These are phyloP conservation scores for Pezizomycotina sp. DNA, from an alignment of 2,329 filamentous ascomycete genomes.

Conservation along the genomic window DNA sequence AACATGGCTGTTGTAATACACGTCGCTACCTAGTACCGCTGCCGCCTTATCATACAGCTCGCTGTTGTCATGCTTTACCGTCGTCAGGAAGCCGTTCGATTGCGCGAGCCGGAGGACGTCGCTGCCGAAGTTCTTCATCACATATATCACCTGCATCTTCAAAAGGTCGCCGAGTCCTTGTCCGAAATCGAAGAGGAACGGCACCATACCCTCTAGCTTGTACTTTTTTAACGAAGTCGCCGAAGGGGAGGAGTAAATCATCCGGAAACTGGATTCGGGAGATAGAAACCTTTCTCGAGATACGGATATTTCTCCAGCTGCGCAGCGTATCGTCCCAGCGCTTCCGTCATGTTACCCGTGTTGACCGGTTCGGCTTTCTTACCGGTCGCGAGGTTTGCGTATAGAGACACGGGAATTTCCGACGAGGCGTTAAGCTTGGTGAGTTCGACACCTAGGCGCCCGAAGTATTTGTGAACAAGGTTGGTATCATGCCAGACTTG, in stretches of 20 bases:
- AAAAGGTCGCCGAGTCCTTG: slow-evolving; percentile 34
- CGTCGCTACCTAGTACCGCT: too few relatives aligned
- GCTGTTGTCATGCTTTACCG: too few relatives aligned
- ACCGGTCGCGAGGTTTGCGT: neutral
- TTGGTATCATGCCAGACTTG: slow-evolving; percentile 31
- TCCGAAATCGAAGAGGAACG: slow-evolving; percentile 31
- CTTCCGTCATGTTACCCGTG: neutral
- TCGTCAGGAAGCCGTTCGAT: too few relatives aligned
- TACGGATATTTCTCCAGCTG: slow-evolving; percentile 28
- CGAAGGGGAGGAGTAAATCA: slow-evolving; percentile 35
- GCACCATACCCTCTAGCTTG: slow-evolving; percentile 31
- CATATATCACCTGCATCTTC: slow-evolving; percentile 32
- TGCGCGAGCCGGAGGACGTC: too few relatives aligned
- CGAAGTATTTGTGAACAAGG: too few relatives aligned
- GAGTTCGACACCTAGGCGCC: slow-evolving; percentile 31
- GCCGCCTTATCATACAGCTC: too few relatives aligned
- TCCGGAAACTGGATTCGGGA: slow-evolving; percentile 32
- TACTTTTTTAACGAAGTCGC: slow-evolving; percentile 36
- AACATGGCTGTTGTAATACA: too few relatives aligned
- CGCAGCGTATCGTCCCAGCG: slow-evolving; percentile 3
- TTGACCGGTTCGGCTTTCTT: neutral
- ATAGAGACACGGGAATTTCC: slow-evolving; percentile 1
- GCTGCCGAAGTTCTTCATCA: slow-evolving; percentile 32
- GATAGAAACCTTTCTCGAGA: slow-evolving; percentile 31
- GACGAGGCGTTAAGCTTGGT: slow-evolving; percentile 16